Base-by-base conservation (phyloP, 768 basidiomycete genomes). In the Lyophyllum decastes region DNA sequence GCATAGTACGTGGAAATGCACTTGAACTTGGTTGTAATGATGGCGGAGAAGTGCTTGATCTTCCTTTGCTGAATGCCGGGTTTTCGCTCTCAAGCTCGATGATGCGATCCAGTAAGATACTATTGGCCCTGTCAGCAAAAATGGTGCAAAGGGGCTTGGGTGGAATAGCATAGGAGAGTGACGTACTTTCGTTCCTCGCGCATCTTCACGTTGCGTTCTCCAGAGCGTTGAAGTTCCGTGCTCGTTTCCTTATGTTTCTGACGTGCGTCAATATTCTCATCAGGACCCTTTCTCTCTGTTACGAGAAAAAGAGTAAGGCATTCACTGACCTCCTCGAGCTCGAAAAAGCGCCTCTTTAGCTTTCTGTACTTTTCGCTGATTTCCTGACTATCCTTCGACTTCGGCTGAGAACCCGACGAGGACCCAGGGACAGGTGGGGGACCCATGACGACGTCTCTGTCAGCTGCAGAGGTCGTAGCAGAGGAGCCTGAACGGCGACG, bases 321-420 rank as follows among this genome's bases (percentile, higher is more conserved):
- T 46, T 38, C 47, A 73, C 84, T 64, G 53, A 90, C 89, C 82
- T 90, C 84, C 64, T 89, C 86, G 41, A 89, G 80, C 53, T 88
- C 86, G 61, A 81, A 80, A 68, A 82, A 87, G 40, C 83, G 82
- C 43, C 84, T 73, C 68, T 91, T 91, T 52, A 89, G 76, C 61
- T 78, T 82, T 57, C 65, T 72, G 70, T 88, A 87, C 71, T 88
- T 89, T 73, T 88, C 87, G 47, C 65, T 64, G 60, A 79, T 68
- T 49, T 86, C 86, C 50, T 76, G 78, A 50, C 58, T 64, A 57
- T 82, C 79, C 52, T 74, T 69, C 34, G 71, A 60, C 45, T 72
- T 78, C 27, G 68, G 72, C 10, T 72, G 68, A 12, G 69, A 46
- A 12, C 72, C 50, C 16, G 73, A 65, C 52, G 68, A 57, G 63